phyloP scores from a whole-genome alignment of 768 basidiomycete species.

The Termitomyces bulborhizus region DNA sequence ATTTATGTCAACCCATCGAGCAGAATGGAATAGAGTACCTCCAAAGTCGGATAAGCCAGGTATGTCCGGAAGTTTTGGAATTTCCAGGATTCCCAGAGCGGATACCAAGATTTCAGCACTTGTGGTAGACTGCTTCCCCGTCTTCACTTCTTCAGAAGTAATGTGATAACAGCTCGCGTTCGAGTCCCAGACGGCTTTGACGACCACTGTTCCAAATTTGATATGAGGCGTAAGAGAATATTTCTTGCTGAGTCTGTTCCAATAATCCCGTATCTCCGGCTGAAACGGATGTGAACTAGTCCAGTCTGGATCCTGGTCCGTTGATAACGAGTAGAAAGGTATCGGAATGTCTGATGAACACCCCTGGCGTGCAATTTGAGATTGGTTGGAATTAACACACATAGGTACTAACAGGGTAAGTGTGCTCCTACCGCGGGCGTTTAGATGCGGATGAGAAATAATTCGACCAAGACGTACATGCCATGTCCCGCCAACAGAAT shows the following conservation, averaged over 20 bases:
- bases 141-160: conserved; percentile 24
- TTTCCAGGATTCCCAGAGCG: conserved; percentile 41
- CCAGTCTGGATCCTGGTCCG: conserved; percentile 37
- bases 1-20: conserved; percentile 38
- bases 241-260: conserved; percentile 28
- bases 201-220: conserved; percentile 36
- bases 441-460: neutral
- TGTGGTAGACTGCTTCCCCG: conserved; percentile 21
- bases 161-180: conserved; percentile 30
- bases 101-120: conserved; percentile 45
- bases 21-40: conserved; percentile 48
- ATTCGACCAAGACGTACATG: conserved; percentile 27
- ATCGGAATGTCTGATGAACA: conserved; percentile 33
- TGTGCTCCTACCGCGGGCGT: conserved; percentile 23
- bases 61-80: conserved; percentile 32
- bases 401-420: conserved; percentile 22
- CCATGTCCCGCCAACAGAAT: conserved; percentile 46
- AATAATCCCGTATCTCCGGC: conserved; percentile 35
- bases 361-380: conserved; percentile 20
- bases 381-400: neutral
- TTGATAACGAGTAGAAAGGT: conserved; percentile 34
- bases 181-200: conserved; percentile 39
- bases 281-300: conserved; percentile 31
- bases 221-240: conserved; percentile 35
- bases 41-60: conserved; percentile 33